Base-by-base conservation (phyloP, 176 grass and related monocot species). In the Avena eriantha region DNA sequence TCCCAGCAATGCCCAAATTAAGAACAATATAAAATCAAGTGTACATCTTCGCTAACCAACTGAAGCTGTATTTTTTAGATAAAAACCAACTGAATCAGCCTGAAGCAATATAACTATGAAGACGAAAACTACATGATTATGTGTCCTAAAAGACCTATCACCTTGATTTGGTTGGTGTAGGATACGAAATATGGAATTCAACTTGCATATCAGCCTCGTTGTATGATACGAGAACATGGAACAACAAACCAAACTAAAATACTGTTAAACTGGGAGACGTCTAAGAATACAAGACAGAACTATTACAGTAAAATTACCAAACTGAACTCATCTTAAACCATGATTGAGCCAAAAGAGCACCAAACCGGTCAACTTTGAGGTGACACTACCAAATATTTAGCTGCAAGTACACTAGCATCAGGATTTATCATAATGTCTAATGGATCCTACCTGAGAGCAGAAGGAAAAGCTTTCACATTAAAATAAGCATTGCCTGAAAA, bases 291-390 rank as follows among this genome's bases (percentile, higher is more conserved):
- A n/a, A 35, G 29, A 36, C 18, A 33, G 26, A 55, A 55, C 29
- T 33, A 34, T 56, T 21, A 35, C 18, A 77, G 17, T 77, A 13
- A 77, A 77, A 10, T 78, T 21, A 78, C 50, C 26, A 19, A 78
- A 19, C 10, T 57, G 17, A 77, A 13, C 26, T 56, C 74, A 77
- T 56, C 26, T 77, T 55, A 56, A 35, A 77, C 74, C 50, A 77
- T 19, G 18, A 8, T 36, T 57, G 75, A 78, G 17, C 10, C 9
- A 56, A 78, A 53, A 78, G 51, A 36, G 75, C 17, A 77, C 74
- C 26, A 78, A 14, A 31, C 55, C 12, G 0, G 34, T 36, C 3
- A 3, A 78, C 36, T 78, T 55, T 29, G 3, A 18, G 14, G 15
- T 19, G 29, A 10, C 10, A 4, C 24, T 35, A 21, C 6, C 8